Evolutionary conservation across 805 yeast genomes (phyloP).

Genomic region (Scheffersomyces lignosus): DNA sequence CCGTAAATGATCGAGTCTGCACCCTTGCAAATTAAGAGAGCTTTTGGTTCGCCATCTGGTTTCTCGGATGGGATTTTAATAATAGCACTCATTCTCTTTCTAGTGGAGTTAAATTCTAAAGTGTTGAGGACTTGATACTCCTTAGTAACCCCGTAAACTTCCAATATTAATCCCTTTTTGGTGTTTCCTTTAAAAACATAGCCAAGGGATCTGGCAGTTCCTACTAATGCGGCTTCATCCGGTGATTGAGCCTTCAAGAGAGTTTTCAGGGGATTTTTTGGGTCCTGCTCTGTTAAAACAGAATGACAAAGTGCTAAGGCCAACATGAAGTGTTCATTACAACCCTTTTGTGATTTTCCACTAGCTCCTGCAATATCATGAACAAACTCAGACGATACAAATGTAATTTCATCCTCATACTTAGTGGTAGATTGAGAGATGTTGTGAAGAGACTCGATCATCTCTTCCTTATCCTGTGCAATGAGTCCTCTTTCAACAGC

Average conservation of each 20-base stretch:
- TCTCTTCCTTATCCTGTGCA: constrained; percentile 40
- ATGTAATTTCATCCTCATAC: constrained; percentile 64
- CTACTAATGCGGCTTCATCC: constrained; percentile 84
- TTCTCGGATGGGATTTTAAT: constrained; percentile 58
- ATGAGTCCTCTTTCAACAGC: constrained; percentile 42
- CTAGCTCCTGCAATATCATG: constrained; percentile 55
- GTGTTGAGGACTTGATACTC: constrained; percentile 72
- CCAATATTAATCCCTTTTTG: constrained; percentile 64
- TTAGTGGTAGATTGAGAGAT: constrained; percentile 22
- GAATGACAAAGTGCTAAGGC: constrained; percentile 78
- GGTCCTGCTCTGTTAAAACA: constrained; percentile 68
- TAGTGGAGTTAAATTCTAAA: constrained; percentile 77
- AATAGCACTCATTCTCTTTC: constrained; percentile 86
- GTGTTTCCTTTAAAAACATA: constrained; percentile 66
- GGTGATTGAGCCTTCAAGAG: constrained; percentile 78
- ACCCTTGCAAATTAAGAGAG: constrained; percentile 75
- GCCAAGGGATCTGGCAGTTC: constrained; percentile 78
- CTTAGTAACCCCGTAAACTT: constrained; percentile 67
- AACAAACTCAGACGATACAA: constrained; percentile 65
- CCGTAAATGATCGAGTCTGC: constrained; percentile 80
- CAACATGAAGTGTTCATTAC: constrained; percentile 73
- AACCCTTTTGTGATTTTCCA: constrained; percentile 53
- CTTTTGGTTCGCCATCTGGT: constrained; percentile 40
- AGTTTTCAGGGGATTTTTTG: constrained; percentile 54
- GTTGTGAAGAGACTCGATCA: constrained; percentile 50